Evolutionary conservation across 805 yeast genomes (phyloP).

Genomic region (Kluyveromyces lactis): DNA sequence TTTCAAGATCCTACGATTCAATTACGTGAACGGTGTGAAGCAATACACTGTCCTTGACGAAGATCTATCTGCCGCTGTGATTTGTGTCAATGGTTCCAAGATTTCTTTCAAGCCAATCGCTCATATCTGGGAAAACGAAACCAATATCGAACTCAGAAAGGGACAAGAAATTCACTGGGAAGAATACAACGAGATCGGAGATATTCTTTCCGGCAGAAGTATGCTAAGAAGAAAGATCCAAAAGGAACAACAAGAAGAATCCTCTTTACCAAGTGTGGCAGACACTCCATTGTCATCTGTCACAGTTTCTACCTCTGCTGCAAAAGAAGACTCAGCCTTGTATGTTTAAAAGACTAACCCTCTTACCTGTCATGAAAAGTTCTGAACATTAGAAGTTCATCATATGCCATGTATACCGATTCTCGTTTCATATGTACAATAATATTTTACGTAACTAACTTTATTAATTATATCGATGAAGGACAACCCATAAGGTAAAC

Average conservation of each 20-base stretch:
- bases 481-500: too few species aligned
- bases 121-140: slow-evolving; percentile 49
- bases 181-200: slow-evolving; percentile 47
- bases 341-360: too few species aligned
- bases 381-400: too few species aligned
- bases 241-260: not conserved
- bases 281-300: too few species aligned
- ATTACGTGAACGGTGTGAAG: slow-evolving; percentile 41
- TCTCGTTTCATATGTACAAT: too few species aligned
- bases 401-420: too few species aligned
- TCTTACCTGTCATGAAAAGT: too few species aligned
- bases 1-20: slow-evolving; percentile 42
- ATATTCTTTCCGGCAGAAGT: slow-evolving; percentile 65
- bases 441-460: too few species aligned
- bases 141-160: slow-evolving; percentile 55
- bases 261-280: too few species aligned
- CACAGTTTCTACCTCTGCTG: too few species aligned
- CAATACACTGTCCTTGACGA: slow-evolving; percentile 36
- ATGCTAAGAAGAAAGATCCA: slow-evolving; percentile 33
- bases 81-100: slow-evolving; percentile 63
- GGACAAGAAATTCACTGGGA: slow-evolving; percentile 66
- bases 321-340: too few species aligned
- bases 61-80: slow-evolving; percentile 45
- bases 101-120: slow-evolving; percentile 50
- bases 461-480: too few species aligned